Evolutionary conservation across 2,329 filamentous ascomycete genomes (phyloP).

Genomic region (Raffaelea albimanens): DNA sequence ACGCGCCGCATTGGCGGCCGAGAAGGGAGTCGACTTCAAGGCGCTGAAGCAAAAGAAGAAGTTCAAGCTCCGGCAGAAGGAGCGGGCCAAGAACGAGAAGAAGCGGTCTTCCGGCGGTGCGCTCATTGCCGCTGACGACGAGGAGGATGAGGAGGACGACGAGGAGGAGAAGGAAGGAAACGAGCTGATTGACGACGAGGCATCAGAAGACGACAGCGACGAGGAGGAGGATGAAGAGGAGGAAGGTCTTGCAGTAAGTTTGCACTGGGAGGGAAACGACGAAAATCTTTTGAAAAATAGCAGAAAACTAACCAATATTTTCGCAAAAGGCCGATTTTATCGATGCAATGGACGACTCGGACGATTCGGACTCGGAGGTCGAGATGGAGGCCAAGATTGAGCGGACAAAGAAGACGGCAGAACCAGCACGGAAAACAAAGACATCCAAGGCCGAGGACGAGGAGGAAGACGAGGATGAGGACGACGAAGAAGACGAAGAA

Average conservation of each 20-base stretch:
- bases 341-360: conserved; percentile 50
- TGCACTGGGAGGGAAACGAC: not conserved
- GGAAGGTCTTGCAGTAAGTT: conserved; percentile 16
- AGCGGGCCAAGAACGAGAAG: conserved; percentile 20
- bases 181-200: conserved; percentile 19
- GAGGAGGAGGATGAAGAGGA: conserved; percentile 18
- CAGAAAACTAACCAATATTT: not conserved
- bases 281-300: too few species aligned
- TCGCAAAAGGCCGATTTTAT: conserved; percentile 35
- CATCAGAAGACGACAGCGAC: conserved; percentile 25
- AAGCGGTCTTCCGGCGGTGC: conserved; percentile 13
- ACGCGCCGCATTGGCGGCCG: conserved; percentile 42
- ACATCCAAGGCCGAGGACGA: conserved; percentile 20
- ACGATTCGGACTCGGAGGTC: conserved; percentile 59
- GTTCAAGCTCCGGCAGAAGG: conserved; percentile 30
- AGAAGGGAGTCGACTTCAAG: conserved; percentile 44
- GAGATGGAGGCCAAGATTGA: conserved; percentile 66
- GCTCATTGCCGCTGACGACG: conserved; percentile 29
- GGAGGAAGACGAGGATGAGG: conserved; percentile 22
- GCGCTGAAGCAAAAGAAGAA: conserved; percentile 41
- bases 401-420: conserved; percentile 26
- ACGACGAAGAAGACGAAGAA: conserved; percentile 42
- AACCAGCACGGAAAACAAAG: conserved; percentile 14
- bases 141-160: conserved; percentile 24
- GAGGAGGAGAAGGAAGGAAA: conserved; percentile 17